Evolutionary conservation across 352 stramenopile genomes (phyloP), one percentile per base, ranked within the genome.

Genomic region (Globisporangium polare): DNA sequence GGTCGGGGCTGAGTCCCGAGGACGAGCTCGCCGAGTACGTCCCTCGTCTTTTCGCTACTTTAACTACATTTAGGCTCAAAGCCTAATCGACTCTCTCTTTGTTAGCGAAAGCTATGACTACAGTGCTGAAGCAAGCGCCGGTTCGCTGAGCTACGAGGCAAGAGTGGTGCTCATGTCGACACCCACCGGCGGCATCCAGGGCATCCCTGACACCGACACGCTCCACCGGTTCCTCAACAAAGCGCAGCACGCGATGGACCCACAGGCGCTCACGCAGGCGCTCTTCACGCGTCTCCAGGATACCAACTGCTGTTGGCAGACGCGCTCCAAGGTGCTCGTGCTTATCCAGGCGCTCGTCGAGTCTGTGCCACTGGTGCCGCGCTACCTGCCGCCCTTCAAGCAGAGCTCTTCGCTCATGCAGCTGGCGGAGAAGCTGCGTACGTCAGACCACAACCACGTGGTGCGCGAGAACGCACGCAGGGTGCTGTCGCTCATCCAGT

Each of bases 331-430:
- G 61, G 59, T 67, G 22, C 61, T 90, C 31, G 67, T 84, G 51
- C 58, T 90, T 17, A 70, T 90, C 66, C 67, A 85, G 42, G 62
- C 82, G 54, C 43, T 88, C n/a, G 63, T 82, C 15, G 75, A 89
- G 58, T 77, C 76, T 53, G 66, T 27, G 3, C 60, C 72, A 4
- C 75, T 84, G 13, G 57, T 74, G 29, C 50, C 26, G 0, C 50
- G 49, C 17, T 86, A 78, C 37, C 37, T 84, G 26, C 59, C 69
- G 9, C 60, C 59, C 10, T 74, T 89, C 46, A 50, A 51, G 3
- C 35, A 65, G 15, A 65, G 76, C 53, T 2, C 46, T 5, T 12
- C 22, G 29, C 53, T 89, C 12, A 9, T 78, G 53, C 52, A 75
- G 31, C 62, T 63, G 5, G 18, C 84, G 20, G 79, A 87, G 9